Base-by-base conservation (phyloP, 768 basidiomycete genomes). In the Lactifluus echinatus region DNA sequence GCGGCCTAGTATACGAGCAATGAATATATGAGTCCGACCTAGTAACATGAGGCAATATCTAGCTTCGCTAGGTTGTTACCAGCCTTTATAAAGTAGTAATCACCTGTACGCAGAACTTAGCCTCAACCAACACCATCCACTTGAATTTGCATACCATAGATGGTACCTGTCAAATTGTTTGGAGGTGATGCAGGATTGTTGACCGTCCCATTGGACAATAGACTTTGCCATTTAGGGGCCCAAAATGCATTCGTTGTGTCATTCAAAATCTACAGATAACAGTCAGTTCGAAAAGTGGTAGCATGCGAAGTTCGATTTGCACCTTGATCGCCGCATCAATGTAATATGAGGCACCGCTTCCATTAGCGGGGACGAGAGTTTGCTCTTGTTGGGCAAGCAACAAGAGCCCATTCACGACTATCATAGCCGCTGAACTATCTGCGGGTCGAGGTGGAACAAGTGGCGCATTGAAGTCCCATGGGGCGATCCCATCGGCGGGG, bases 391-490 rank as follows among this genome's bases (percentile, higher is more conserved):
- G 64, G 7, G 83, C 74, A 7, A 88, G 74, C 11, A 85, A 70
- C 36, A 88, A 67, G 42, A 89, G 72, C 1, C 75, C 85, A 31
- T 74, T 80, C 2, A 78, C 78, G 0, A 77, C 82, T 59, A 87
- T 78, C 36, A 78, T 82, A 8, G 84, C 82, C 4, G 86, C 84
- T 15, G 85, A 85, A 1, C 81, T 83, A 69, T 89, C 87, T 0
- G 84, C 83, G 0, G 81, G 79, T 12, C 79, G 75, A 17, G 79
- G 76, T 2, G 81, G 83, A 7, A 67, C 67, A 37, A 76, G 65
- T 0, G 85, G 85, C 6, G 84, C 86, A 57, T 87, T 78, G 71
- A 86, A 89, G 67, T 87, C 85, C 86, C 87, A 88, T 26, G 84
- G 84, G n/a, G 84, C 77, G 45, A 87, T 75, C 1, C 81, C 82